Evolutionary conservation across 495 filamentous ascomycete species (phyloP).

Genomic region (Penicillium chermesinum): DNA sequence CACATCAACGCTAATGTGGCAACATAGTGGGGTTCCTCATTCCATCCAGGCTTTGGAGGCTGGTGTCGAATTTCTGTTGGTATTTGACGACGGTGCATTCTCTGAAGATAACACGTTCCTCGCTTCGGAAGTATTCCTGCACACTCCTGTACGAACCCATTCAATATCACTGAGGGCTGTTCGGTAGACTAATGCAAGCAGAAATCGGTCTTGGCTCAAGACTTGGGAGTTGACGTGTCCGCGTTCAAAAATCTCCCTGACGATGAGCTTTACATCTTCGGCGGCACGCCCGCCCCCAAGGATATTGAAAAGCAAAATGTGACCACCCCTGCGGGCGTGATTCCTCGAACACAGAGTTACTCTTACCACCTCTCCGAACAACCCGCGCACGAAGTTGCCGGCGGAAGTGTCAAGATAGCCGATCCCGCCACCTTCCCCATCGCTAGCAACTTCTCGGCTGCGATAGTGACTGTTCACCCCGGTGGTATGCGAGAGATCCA

Average conservation of each 20-base stretch:
- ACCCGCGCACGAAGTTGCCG: slow-evolving; percentile 50
- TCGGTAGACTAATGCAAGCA: slow-evolving; percentile 12
- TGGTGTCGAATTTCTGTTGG: slow-evolving; percentile 63
- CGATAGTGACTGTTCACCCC: slow-evolving; percentile 60
- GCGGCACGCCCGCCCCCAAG: slow-evolving; percentile 54
- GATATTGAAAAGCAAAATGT: slow-evolving; percentile 59
- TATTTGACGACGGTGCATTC: slow-evolving; percentile 67
- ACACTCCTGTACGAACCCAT: slow-evolving; percentile 33
- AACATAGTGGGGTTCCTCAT: slow-evolving; percentile 55
- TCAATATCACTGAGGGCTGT: too few species aligned
- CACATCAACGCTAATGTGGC: background rate
- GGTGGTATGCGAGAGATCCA: slow-evolving; percentile 75
- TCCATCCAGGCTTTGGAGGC: slow-evolving; percentile 60
- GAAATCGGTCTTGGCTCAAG: slow-evolving; percentile 58
- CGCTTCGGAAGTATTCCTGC: slow-evolving; percentile 57
- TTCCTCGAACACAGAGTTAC: slow-evolving; percentile 50
- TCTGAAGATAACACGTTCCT: slow-evolving; percentile 66
- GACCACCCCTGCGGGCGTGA: slow-evolving; percentile 51
- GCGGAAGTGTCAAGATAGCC: slow-evolving; percentile 63
- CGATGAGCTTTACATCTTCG: slow-evolving; percentile 65
- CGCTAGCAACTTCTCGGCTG: slow-evolving; percentile 53
- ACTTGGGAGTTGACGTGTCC: slow-evolving; percentile 50
- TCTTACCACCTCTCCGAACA: slow-evolving; percentile 66
- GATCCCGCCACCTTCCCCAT: slow-evolving; percentile 62
- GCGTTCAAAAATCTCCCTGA: slow-evolving; percentile 55